Percentiles rank a stretch among this genome's conserved stretches.
Evolutionary conservation across 2,329 filamentous ascomycete genomes (phyloP).

Genomic region (Penicillium sclerotigenum): DNA sequence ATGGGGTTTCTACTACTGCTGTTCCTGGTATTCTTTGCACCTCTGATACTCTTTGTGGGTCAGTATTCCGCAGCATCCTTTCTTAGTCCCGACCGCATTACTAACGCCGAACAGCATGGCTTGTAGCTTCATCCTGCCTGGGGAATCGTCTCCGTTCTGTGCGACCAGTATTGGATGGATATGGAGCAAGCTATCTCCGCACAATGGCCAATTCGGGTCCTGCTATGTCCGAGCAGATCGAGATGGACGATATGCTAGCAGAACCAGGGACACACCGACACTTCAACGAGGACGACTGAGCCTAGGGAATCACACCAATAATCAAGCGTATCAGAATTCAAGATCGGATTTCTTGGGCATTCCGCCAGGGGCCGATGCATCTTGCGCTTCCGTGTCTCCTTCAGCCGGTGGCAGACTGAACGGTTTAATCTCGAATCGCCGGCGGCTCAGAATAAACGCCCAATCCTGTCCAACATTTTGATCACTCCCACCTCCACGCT

Average conservation of each 20-base stretch:
- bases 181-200: slow-evolving; percentile 55
- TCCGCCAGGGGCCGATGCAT: slow-evolving; percentile 42
- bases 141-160: slow-evolving; percentile 51
- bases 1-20: slow-evolving; percentile 38
- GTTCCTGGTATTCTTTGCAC: slow-evolving; percentile 39
- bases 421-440: slow-evolving; percentile 78
- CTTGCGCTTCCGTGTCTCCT: slow-evolving; percentile 65
- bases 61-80: slow-evolving; percentile 12
- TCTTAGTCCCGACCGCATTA: background rate
- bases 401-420: slow-evolving; percentile 86
- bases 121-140: slow-evolving; percentile 55
- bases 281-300: slow-evolving; percentile 34
- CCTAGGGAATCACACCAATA: background rate
- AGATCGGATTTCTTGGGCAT: slow-evolving; percentile 65
- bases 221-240: slow-evolving; percentile 60
- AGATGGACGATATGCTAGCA: slow-evolving; percentile 59
- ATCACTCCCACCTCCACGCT: slow-evolving; percentile 77
- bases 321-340: slow-evolving; percentile 55
- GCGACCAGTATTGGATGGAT: slow-evolving; percentile 46
- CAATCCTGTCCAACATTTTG: slow-evolving; percentile 75
- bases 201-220: slow-evolving; percentile 54
- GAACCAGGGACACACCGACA: slow-evolving; percentile 33
- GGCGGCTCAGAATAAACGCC: slow-evolving; percentile 82
- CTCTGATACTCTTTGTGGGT: slow-evolving; percentile 38
- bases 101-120: slow-evolving; percentile 43